Conservation (phyloP, 2,329 filamentous ascomycete species). For the Epichloe brachyelytri region DNA sequence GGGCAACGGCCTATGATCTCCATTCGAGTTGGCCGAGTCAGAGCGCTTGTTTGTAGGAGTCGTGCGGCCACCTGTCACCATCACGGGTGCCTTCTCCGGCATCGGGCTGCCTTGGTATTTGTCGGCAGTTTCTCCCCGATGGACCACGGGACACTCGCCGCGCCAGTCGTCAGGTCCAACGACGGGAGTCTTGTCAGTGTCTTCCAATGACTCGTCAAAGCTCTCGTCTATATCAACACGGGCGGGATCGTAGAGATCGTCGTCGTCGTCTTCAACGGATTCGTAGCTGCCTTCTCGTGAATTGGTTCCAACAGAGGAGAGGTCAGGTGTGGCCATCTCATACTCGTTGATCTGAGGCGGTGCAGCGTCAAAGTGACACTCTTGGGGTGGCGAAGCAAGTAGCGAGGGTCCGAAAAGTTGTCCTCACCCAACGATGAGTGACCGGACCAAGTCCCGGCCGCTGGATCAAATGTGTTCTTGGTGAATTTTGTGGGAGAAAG, state of each 20-base stretch:
- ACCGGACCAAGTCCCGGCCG: conserved; percentile 55
- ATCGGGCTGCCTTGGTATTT: conserved; percentile 57
- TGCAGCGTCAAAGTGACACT: conserved; percentile 88
- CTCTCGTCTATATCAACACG: conserved; percentile 54
- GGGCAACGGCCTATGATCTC: conserved; percentile 72
- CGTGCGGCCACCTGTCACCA: conserved; percentile 27
- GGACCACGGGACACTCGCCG: conserved; percentile 46
- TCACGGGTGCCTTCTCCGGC: conserved; percentile 36
- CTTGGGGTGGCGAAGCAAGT: conserved; percentile 75
- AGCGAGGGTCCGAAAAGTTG: conserved; percentile 50
- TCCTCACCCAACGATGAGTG: conserved; percentile 47
- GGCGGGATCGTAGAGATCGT: conserved; percentile 41
- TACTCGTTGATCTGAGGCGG: conserved; percentile 96
- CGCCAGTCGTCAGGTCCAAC: conserved; percentile 97
- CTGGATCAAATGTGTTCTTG: conserved; percentile 56
- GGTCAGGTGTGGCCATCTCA: conserved; percentile 91
- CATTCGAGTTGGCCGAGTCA: conserved; percentile 65
- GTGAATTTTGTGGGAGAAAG: conserved; percentile 57
- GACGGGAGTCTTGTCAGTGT: conserved; percentile 93
- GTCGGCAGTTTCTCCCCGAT: conserved; percentile 12
- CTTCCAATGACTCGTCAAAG: conserved; percentile 89
- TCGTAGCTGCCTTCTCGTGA: conserved; percentile 92
- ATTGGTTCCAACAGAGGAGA: conserved; percentile 81
- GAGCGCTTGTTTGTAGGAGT: conserved; percentile 45
- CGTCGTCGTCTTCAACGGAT: conserved; percentile 62